Conservation (phyloP, 192 early-diverging fungal species). For the Podila horticola region DNA sequence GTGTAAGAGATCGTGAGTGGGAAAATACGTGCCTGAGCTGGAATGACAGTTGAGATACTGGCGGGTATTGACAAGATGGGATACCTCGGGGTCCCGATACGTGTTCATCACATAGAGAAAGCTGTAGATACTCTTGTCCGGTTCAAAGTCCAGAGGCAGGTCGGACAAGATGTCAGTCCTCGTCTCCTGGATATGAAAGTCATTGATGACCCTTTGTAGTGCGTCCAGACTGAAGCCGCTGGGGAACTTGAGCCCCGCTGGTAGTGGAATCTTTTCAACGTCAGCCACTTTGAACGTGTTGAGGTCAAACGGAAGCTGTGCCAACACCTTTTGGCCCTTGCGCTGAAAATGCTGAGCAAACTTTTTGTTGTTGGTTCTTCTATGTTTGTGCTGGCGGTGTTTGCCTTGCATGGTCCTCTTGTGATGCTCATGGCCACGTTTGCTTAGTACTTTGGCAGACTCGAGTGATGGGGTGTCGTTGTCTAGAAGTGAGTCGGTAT, state of each 20-base stretch:
- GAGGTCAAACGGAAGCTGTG: neutral
- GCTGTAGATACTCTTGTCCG: constrained; percentile 34
- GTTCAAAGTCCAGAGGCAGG: constrained; percentile 25
- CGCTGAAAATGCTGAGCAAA: neutral
- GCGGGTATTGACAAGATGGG: too few species aligned
- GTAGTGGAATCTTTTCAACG: constrained; percentile 8
- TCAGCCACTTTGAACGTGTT: neutral
- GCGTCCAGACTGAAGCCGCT: constrained; percentile 26
- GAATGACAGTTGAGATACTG: too few species aligned
- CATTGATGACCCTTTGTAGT: constrained; percentile 17
- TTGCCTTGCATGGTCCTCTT: too few species aligned
- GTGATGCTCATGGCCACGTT: too few species aligned
- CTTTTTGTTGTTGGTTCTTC: neutral
- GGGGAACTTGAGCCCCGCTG: constrained; percentile 21
- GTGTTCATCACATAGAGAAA: constrained; percentile 32
- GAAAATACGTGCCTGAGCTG: neutral
- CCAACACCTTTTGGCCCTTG: constrained; percentile 9
- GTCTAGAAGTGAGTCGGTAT: too few species aligned
- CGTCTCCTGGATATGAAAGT: constrained; percentile 36
- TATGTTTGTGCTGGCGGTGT: too few species aligned
- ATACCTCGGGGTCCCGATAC: constrained; percentile 28
- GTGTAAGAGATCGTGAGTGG: neutral
- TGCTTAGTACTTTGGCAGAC: too few species aligned
- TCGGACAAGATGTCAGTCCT: constrained; percentile 22
- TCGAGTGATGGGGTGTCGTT: too few species aligned